Evolutionary conservation across 495 filamentous ascomycete genomes (phyloP), one percentile per base, ranked within the genome.

Genomic region (Penicillium subrubescens): DNA sequence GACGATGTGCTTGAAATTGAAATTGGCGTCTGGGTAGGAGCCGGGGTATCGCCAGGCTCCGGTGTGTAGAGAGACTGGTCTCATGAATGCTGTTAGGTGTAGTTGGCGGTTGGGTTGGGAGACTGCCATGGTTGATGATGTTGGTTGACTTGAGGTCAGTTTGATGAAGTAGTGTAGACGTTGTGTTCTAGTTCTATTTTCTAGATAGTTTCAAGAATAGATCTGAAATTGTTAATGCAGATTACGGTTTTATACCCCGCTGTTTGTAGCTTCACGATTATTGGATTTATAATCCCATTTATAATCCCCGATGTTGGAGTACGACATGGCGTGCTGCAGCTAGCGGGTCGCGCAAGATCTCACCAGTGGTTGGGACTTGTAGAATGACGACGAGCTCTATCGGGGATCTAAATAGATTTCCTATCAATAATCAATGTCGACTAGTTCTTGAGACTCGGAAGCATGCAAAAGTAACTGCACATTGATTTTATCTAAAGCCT

Each of bases 41-140:
- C 79, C 80, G 2, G 84, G 84, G 53, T 85, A 86, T 8, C 84
- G 80, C 84, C 85, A 86, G 59, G 84, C 84, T 54, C 85, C 85
- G 7, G 84, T 83, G 61, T 86, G 85, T 10, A 87, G 67, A 51
- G 75, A 82, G 3, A 86, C 83, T 8, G 84, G 84, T 8, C 85
- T 78, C 84, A 87, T 87, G 71, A 87, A 87, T 21, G 84, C 85
- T 35, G 84, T 85, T 5, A 87, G 78, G 59, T 85, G 84, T 8
- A 87, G 76, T 61, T 82, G 60, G 25, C 61, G 67, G 19, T 17
- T 48, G 3, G 50, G 52, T 29, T 57, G 29, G 8, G 48, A 27
- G 48, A 70, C 67, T 57, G 67, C 34, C 70, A 72, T 72, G 7
- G 4, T 55, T 64, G 56, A 31, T 43, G 12, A 4, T 27, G 1